These are phyloP conservation scores for Pseudoperonospora humuli DNA, from an alignment of 352 stramenopile genomes.

Conservation along the genomic window DNA sequence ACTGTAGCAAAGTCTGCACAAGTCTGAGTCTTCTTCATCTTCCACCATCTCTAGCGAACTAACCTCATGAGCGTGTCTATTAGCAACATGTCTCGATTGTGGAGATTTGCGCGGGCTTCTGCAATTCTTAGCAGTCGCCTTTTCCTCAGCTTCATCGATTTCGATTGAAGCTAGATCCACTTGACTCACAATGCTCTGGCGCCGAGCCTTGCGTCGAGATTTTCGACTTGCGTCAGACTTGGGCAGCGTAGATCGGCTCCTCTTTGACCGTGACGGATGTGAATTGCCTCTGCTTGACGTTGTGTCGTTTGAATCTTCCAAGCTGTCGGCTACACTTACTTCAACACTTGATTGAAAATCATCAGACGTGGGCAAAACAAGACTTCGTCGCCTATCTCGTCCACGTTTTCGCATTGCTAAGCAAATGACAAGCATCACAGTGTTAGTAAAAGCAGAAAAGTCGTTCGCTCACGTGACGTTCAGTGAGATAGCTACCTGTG, in stretches of 20 bases:
- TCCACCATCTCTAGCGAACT: constrained; percentile 25
- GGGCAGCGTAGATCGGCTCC: constrained; percentile 1
- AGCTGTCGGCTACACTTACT: neutral
- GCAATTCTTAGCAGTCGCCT: neutral
- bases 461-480: neutral
- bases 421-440: neutral
- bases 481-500: constrained; percentile 5
- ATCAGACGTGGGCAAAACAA: constrained; percentile 18
- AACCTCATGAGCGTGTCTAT: constrained; percentile 9
- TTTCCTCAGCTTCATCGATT: constrained; percentile 1
- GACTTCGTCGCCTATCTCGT: constrained; percentile 24
- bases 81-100: constrained; percentile 2
- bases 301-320: constrained; percentile 1
- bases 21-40: constrained; percentile 12
- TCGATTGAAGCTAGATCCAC: constrained; percentile 11
- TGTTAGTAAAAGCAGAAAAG: neutral
- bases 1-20: constrained; percentile 45
- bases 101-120: constrained; percentile 8
- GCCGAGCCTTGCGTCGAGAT: constrained; percentile 19
- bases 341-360: constrained; percentile 14
- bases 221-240: constrained; percentile 6
- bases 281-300: neutral
- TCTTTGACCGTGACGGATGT: constrained; percentile 5
- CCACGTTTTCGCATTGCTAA: constrained; percentile 19
- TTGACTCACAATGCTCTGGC: constrained; percentile 32